Percentiles rank a stretch among this genome's conserved stretches.
Evolutionary conservation across 2,329 filamentous ascomycete genomes (phyloP).

Genomic region (Phialophora verrucosa): DNA sequence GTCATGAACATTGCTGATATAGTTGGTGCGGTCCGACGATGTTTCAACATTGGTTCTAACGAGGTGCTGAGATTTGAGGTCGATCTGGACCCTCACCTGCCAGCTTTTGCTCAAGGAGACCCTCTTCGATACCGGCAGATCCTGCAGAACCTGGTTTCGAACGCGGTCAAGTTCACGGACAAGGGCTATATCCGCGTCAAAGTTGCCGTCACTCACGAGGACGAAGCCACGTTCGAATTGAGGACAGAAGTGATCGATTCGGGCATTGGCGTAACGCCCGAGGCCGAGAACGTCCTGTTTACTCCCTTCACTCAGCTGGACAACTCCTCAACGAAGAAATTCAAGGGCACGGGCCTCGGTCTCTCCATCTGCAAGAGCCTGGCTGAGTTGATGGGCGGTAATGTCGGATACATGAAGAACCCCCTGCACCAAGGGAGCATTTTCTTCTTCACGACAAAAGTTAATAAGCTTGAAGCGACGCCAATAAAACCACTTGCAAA

Average conservation of each 20-base stretch:
- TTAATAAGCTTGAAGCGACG: slow-evolving; percentile 27
- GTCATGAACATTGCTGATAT: slow-evolving; percentile 32
- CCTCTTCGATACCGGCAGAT: slow-evolving; percentile 66
- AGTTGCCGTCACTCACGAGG: slow-evolving; percentile 38
- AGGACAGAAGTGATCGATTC: slow-evolving; percentile 55
- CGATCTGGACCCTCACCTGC: slow-evolving; percentile 56
- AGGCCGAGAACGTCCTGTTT: slow-evolving; percentile 57
- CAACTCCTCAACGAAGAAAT: slow-evolving; percentile 59
- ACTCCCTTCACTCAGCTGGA: slow-evolving; percentile 63
- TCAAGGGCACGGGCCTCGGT: slow-evolving; percentile 63
- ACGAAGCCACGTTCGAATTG: slow-evolving; percentile 49
- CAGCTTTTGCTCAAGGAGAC: slow-evolving; percentile 58
- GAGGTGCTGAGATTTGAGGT: slow-evolving; percentile 40
- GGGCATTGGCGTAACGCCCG: slow-evolving; percentile 59
- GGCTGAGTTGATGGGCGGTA: slow-evolving; percentile 62
- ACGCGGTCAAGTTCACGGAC: slow-evolving; percentile 68
- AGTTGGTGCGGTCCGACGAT: slow-evolving; percentile 28
- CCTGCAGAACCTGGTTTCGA: slow-evolving; percentile 66
- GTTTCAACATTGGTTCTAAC: slow-evolving; percentile 30
- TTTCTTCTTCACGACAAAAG: slow-evolving; percentile 40
- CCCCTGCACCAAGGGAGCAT: slow-evolving; percentile 42
- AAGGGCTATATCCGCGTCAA: slow-evolving; percentile 56
- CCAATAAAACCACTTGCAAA: slow-evolving; percentile 33
- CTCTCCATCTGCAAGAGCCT: slow-evolving; percentile 64
- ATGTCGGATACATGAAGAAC: slow-evolving; percentile 51